These are phyloP conservation scores for Suillus variegatus DNA, from an alignment of 768 basidiomycete genomes.

Conservation along the genomic window DNA sequence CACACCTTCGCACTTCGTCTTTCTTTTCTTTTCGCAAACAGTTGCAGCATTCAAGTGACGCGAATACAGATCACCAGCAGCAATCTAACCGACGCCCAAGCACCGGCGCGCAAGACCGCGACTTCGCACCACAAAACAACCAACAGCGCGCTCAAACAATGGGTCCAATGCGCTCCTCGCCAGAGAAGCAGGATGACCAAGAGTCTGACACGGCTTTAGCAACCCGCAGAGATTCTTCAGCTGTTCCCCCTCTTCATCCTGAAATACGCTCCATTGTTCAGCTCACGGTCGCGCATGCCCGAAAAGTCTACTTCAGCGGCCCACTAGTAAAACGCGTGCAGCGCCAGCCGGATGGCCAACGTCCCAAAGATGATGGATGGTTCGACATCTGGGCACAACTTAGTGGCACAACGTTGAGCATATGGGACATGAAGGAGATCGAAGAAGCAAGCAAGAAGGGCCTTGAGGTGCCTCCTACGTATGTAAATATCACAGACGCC, in stretches of 20 bases:
- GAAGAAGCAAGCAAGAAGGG: slow-evolving; percentile 82
- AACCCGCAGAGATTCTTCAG: slow-evolving; percentile 19
- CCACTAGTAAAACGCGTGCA: slow-evolving; percentile 78
- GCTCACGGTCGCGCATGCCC: slow-evolving; percentile 73
- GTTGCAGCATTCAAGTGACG: slow-evolving; percentile 30
- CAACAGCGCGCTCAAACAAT: slow-evolving; percentile 28
- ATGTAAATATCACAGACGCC: slow-evolving; percentile 87
- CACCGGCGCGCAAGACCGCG: slow-evolving; percentile 13
- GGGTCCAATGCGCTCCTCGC: slow-evolving; percentile 25
- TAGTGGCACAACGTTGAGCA: slow-evolving; percentile 83
- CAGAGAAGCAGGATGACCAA: slow-evolving; percentile 15
- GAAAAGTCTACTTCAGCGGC: slow-evolving; percentile 87
- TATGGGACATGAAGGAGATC: slow-evolving; percentile 91
- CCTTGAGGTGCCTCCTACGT: slow-evolving; percentile 81
- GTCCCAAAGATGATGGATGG: slow-evolving; percentile 80
- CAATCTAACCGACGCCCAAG: slow-evolving; percentile 15
- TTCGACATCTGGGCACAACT: slow-evolving; percentile 88
- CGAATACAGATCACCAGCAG: slow-evolving; percentile 18
- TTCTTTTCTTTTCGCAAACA: slow-evolving; percentile 63
- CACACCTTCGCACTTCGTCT: slow-evolving; percentile 59
- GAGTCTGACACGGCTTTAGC: slow-evolving; percentile 25
- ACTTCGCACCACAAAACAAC: slow-evolving; percentile 33
- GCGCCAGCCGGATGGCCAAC: slow-evolving; percentile 74
- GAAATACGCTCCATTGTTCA: slow-evolving; percentile 82
- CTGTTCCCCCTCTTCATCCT: slow-evolving; percentile 61